Conservation (phyloP, 805 yeast species). For the Candida stauntonica region DNA sequence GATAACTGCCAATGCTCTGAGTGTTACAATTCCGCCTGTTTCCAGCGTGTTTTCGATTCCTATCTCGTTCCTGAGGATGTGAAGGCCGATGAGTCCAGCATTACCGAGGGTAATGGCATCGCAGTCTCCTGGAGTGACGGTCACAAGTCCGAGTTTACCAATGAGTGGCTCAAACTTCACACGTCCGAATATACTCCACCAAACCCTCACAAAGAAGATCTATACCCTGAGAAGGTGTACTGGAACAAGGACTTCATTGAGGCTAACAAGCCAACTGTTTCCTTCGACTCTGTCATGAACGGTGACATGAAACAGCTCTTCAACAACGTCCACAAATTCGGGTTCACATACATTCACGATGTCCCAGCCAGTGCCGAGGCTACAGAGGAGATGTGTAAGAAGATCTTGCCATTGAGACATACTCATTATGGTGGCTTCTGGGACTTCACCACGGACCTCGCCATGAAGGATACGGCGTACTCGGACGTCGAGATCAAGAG, state of each 20-base stretch:
- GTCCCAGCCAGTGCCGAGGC: constrained; percentile 58
- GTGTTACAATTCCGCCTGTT: constrained; percentile 52
- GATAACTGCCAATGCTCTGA: constrained; percentile 57
- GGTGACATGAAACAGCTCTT: constrained; percentile 19
- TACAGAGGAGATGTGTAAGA: constrained; percentile 52
- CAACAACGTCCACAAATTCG: constrained; percentile 33
- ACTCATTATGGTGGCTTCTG: constrained; percentile 81
- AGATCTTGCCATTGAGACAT: constrained; percentile 55
- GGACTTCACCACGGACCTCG: constrained; percentile 69
- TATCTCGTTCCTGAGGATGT: constrained; percentile 36
- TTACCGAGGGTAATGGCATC: neutral
- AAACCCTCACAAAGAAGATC: constrained; percentile 28
- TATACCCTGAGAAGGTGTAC: constrained; percentile 34
- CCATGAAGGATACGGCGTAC: constrained; percentile 68
- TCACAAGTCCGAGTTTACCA: constrained; percentile 17
- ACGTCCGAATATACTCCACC: constrained; percentile 33
- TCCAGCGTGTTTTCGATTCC: constrained; percentile 55
- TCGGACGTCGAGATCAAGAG: constrained; percentile 59
- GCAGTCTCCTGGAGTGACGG: constrained; percentile 15
- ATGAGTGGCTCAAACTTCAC: constrained; percentile 22
- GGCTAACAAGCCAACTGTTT: constrained; percentile 28
- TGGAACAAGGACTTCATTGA: constrained; percentile 43
- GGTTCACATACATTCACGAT: constrained; percentile 57
- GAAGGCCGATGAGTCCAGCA: constrained; percentile 10
- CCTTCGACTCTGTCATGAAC: constrained; percentile 43